Evolutionary conservation across 345 rosid genomes (phyloP).

Genomic region (Corymbia maculata): DNA sequence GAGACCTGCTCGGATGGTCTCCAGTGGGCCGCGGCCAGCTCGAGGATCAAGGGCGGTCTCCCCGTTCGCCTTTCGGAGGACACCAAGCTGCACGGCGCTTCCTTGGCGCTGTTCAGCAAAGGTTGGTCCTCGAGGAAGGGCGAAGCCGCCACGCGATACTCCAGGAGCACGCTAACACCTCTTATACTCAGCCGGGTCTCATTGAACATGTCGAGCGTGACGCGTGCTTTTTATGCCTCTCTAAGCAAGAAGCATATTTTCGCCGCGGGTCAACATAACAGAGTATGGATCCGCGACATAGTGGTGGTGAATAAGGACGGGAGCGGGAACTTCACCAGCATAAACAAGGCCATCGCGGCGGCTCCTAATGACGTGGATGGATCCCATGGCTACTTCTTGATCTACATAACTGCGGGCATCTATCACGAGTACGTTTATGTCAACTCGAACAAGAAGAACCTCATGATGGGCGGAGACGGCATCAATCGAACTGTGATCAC

Average conservation of each 20-base stretch:
- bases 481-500: constrained; percentile 39
- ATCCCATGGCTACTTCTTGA: constrained; percentile 20
- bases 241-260: constrained; percentile 39
- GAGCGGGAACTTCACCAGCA: constrained; percentile 26
- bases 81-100: constrained; percentile 3
- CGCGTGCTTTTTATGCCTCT: constrained; percentile 40
- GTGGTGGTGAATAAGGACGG: constrained; percentile 34
- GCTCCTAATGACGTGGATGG: constrained; percentile 25
- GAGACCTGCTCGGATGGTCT: neutral
- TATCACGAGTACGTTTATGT: constrained; percentile 44
- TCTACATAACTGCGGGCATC: constrained; percentile 29
- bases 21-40: neutral
- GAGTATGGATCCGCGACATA: neutral
- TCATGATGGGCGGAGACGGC: constrained; percentile 52
- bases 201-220: constrained; percentile 33
- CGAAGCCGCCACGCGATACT: neutral
- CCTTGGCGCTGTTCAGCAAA: constrained; percentile 16
- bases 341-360: constrained; percentile 34
- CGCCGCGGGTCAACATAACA: neutral
- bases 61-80: neutral
- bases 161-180: neutral
- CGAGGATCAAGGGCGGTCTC: neutral
- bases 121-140: constrained; percentile 8
- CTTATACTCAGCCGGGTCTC: constrained; percentile 7
- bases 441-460: constrained; percentile 17